Evolutionary conservation across 2,329 filamentous ascomycete species (phyloP).

Genomic region (Fusarium verticillioides): DNA sequence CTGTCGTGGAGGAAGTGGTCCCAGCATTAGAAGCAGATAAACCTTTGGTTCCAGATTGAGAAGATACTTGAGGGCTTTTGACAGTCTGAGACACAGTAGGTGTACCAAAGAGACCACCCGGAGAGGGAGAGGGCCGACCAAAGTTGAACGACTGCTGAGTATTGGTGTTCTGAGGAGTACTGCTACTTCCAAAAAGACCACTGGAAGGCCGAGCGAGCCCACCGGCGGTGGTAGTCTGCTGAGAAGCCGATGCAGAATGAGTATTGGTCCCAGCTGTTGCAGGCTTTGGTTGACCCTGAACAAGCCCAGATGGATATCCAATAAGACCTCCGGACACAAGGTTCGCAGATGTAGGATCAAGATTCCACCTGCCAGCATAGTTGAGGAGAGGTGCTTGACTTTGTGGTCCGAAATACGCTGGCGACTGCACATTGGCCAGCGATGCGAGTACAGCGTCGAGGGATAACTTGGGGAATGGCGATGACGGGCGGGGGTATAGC

Average conservation of each 20-base stretch:
- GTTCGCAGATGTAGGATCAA: not conserved
- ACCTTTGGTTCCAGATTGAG: not conserved
- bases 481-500: rapidly evolving
- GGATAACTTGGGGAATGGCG: not conserved
- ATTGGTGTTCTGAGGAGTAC: not conserved
- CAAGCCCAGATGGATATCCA: not conserved
- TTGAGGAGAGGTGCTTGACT: rapidly evolving
- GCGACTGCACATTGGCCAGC: rapidly evolving
- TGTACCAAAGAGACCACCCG: not conserved
- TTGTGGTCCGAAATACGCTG: not conserved
- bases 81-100: not conserved
- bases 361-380: not conserved
- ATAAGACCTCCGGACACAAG: not conserved
- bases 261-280: not conserved
- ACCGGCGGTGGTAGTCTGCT: not conserved
- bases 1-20: not conserved
- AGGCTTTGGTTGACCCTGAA: not conserved
- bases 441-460: not conserved
- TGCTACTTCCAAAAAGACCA: not conserved
- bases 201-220: rapidly evolving
- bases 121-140: not conserved
- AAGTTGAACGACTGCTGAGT: not conserved
- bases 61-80: not conserved
- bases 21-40: not conserved
- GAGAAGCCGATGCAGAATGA: not conserved